Conservation (phyloP, 192 early-diverging fungal genomes). For the Coemansia reversa region DNA sequence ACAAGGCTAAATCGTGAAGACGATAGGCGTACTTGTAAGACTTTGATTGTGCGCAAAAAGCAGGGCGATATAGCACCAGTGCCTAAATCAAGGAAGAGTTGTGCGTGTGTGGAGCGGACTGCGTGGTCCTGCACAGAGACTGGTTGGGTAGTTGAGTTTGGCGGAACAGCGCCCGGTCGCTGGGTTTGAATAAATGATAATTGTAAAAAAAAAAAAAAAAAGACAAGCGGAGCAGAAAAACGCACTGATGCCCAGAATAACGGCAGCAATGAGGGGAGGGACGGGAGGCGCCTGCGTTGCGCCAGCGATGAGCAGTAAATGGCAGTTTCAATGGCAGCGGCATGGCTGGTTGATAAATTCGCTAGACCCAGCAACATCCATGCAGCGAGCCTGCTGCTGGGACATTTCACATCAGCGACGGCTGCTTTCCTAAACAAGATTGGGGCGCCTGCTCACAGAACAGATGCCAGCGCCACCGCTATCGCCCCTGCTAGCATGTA, state of each 20-base stretch:
- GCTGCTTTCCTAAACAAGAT: slow-evolving; percentile 4
- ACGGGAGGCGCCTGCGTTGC: background rate
- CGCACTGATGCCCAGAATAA: background rate
- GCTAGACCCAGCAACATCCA: background rate
- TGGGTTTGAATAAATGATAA: slow-evolving; percentile 7
- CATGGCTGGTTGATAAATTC: slow-evolving; percentile 18
- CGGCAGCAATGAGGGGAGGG: background rate
- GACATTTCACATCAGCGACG: background rate
- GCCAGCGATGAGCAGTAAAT: background rate
- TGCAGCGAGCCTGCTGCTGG: slow-evolving; percentile 1
- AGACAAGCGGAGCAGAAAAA: background rate
- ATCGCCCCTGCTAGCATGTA: slow-evolving; percentile 16
- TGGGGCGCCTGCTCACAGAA: slow-evolving; percentile 27
- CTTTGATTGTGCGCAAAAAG: slow-evolving; percentile 10
- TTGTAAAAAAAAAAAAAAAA: background rate
- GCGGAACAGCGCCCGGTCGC: slow-evolving; percentile 1
- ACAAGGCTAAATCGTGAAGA: background rate
- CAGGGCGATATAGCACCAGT: background rate
- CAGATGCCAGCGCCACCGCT: slow-evolving; percentile 22
- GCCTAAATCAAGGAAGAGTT: background rate
- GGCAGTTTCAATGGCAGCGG: background rate
- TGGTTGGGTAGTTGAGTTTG: background rate
- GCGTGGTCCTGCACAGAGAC: background rate
- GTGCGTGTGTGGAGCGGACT: background rate
- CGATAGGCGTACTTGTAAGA: background rate